Evolutionary conservation across 1,284 basidiomycete genomes (phyloP).

Genomic region (Heterobasidion occidentale): DNA sequence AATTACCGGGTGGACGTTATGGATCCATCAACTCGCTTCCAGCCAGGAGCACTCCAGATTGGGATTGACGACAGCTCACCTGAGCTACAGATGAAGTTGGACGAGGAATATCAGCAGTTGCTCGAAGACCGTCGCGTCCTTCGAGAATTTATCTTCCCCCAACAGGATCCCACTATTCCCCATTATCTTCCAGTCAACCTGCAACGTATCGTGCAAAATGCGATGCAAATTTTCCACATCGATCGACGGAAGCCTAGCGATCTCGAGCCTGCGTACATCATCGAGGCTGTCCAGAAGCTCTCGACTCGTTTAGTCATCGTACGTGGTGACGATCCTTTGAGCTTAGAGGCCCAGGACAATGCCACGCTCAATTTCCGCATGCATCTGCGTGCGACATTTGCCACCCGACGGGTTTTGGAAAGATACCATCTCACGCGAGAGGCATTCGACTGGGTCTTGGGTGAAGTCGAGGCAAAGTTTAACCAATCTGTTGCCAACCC

Average conservation of each 20-base stretch:
- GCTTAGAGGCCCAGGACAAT: slow-evolving; percentile 77
- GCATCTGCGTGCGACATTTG: slow-evolving; percentile 85
- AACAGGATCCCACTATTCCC: slow-evolving; percentile 62
- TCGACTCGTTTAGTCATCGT: slow-evolving; percentile 75
- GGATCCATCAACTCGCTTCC: slow-evolving; percentile 70
- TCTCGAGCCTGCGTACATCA: slow-evolving; percentile 82
- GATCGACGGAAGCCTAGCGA: slow-evolving; percentile 91
- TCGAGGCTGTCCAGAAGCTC: slow-evolving; percentile 72
- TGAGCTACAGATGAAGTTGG: slow-evolving; percentile 85
- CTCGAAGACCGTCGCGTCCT: slow-evolving; percentile 70
- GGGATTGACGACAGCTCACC: slow-evolving; percentile 89
- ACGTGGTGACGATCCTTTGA: slow-evolving; percentile 77
- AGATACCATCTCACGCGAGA: slow-evolving; percentile 81
- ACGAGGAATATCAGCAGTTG: slow-evolving; percentile 82
- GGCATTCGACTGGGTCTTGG: slow-evolving; percentile 97
- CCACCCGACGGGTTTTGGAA: slow-evolving; percentile 79
- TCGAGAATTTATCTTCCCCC: slow-evolving; percentile 81
- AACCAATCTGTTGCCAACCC: slow-evolving; percentile 88
- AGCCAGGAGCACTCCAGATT: slow-evolving; percentile 81
- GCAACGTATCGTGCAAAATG: slow-evolving; percentile 91
- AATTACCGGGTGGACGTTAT: slow-evolving; percentile 93
- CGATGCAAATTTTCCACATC: slow-evolving; percentile 96
- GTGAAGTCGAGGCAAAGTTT: slow-evolving; percentile 94
- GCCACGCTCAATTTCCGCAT: slow-evolving; percentile 92
- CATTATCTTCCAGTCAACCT: slow-evolving; percentile 92